A percentile compares a stretch with the other conserved stretches of the same genome.
Conservation (phyloP, 805 yeast species). For the Novakomyces olei region DNA sequence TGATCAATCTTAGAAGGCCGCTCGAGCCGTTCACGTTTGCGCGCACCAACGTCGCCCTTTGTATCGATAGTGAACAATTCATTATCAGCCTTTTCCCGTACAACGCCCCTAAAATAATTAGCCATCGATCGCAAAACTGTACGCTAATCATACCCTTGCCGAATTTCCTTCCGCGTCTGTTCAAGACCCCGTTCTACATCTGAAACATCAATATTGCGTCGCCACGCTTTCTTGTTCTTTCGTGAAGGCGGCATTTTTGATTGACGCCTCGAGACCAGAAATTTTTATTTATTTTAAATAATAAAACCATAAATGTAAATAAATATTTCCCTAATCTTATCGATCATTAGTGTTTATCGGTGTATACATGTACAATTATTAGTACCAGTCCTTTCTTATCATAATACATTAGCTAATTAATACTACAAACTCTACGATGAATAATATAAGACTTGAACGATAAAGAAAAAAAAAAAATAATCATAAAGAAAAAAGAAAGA, state of each 20-base stretch:
- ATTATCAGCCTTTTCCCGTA: slow-evolving; percentile 2
- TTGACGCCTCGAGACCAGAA: too few relatives aligned
- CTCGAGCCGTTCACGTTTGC: slow-evolving; percentile 16
- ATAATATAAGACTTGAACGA: too few relatives aligned
- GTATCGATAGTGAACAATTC: slow-evolving; percentile 45
- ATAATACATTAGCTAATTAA: too few relatives aligned
- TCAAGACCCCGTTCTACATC: slow-evolving; percentile 57
- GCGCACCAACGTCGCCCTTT: slow-evolving; percentile 29
- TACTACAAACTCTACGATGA: too few relatives aligned
- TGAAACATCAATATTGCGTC: slow-evolving; percentile 70
- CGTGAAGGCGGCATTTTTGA: slow-evolving; percentile 15
- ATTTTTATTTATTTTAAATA: too few relatives aligned
- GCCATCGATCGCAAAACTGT: background rate
- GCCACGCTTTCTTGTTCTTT: slow-evolving; percentile 83
- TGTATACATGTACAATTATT: too few relatives aligned
- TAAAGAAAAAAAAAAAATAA: too few relatives aligned
- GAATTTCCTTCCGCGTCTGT: slow-evolving; percentile 37
- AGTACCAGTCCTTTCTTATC: too few relatives aligned
- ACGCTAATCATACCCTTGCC: slow-evolving; percentile 14
- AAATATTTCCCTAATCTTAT: too few relatives aligned
- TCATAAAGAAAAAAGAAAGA: too few relatives aligned
- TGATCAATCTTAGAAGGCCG: slow-evolving; percentile 33
- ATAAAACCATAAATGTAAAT: too few relatives aligned
- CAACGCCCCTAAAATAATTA: background rate
- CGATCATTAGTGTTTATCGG: too few relatives aligned